A percentile compares a stretch with the other conserved stretches of the same genome.
Conservation (phyloP, 2,329 filamentous ascomycete genomes). For the Sordariomycetes sp. region DNA sequence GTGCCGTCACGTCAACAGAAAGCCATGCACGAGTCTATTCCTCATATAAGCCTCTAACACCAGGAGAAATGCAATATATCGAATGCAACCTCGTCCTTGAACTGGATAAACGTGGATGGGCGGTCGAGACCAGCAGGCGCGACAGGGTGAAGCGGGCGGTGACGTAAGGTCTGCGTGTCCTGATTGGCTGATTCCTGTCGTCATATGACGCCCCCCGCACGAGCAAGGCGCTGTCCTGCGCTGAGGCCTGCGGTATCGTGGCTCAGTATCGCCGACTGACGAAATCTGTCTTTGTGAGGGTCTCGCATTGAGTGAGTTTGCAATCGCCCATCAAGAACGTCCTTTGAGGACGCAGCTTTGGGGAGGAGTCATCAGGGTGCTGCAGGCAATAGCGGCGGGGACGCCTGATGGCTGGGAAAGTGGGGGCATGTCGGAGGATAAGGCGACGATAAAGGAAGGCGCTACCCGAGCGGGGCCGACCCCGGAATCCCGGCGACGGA, state of each 20-base stretch:
- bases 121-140: neutral
- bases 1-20: too few species aligned
- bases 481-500: neutral
- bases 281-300: too few species aligned
- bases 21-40: neutral
- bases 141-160: neutral
- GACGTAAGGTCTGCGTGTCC: neutral
- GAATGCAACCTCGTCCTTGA: neutral
- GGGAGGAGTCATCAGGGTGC: neutral
- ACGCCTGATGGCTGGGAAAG: neutral
- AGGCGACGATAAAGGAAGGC: neutral
- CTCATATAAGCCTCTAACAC: neutral
- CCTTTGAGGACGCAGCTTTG: too few species aligned
- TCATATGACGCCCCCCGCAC: neutral
- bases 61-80: neutral
- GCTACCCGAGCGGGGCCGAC: neutral
- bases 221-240: neutral
- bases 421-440: neutral
- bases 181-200: neutral
- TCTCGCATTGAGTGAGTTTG: too few species aligned
- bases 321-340: too few species aligned
- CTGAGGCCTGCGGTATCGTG: neutral
- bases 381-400: neutral
- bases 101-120: neutral
- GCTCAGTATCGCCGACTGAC: neutral